These are phyloP conservation scores for Blastobotrys mokoenaii DNA, from an alignment of 805 yeast genomes.

Conservation along the genomic window DNA sequence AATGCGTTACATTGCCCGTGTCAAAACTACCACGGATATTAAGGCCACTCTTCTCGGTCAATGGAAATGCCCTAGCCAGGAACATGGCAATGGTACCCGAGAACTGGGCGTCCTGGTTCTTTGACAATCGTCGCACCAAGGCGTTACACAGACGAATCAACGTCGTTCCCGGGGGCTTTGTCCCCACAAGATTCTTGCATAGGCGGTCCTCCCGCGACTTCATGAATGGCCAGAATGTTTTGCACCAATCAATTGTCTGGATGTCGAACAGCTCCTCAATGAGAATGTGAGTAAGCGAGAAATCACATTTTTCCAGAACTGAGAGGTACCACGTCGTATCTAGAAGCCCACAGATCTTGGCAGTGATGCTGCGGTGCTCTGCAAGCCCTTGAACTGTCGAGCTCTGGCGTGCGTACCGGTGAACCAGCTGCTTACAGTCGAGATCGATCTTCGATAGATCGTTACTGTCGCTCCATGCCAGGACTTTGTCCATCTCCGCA, in stretches of 20 bases:
- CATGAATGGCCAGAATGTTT: slow-evolving; percentile 29
- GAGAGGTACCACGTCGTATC: slow-evolving; percentile 15
- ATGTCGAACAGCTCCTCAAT: slow-evolving; percentile 29
- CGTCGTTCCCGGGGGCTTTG: slow-evolving; percentile 27
- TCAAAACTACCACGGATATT: slow-evolving; percentile 30
- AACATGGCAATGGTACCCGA: slow-evolving; percentile 29
- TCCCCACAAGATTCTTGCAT: slow-evolving; percentile 23
- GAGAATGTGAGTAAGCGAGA: slow-evolving; percentile 18
- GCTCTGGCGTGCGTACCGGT: too few species aligned
- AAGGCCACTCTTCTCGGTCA: slow-evolving; percentile 30
- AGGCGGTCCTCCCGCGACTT: slow-evolving; percentile 21
- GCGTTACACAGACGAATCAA: slow-evolving; percentile 29
- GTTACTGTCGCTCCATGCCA: too few species aligned
- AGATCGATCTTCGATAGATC: too few species aligned
- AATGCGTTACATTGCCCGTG: slow-evolving; percentile 25
- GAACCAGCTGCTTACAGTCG: too few species aligned
- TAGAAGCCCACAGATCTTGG: slow-evolving; percentile 14
- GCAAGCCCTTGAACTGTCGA: too few species aligned
- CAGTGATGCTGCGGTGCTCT: background rate
- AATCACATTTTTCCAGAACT: slow-evolving; percentile 12
- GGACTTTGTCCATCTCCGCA: too few species aligned
- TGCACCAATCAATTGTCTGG: slow-evolving; percentile 28
- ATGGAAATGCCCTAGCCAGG: slow-evolving; percentile 29
- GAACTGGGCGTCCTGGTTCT: slow-evolving; percentile 26
- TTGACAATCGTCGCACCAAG: slow-evolving; percentile 26